phyloP scores from a whole-genome alignment of 768 basidiomycete species.

The Hydnum rufescens region DNA sequence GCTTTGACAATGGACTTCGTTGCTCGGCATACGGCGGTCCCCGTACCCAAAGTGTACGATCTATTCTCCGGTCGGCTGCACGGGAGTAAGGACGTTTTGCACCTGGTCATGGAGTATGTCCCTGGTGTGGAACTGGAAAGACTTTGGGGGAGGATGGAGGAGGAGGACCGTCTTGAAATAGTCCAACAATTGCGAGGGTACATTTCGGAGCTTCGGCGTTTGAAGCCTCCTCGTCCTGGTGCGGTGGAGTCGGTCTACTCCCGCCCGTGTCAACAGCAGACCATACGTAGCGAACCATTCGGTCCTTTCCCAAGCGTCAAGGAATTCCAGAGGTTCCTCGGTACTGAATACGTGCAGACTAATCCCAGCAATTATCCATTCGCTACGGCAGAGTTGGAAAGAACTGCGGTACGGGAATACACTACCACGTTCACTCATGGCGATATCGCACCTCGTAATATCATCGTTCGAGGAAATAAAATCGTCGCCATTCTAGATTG shows the following conservation, averaged over 20 bases:
- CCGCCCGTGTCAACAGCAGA: neutral
- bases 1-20: neutral
- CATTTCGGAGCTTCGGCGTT: neutral
- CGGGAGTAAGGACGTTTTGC: neutral
- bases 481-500: neutral
- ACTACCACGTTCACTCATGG: neutral
- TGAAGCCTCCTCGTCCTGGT: neutral
- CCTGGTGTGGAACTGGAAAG: neutral
- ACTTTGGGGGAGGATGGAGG: neutral
- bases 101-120: neutral
- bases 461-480: neutral
- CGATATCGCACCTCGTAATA: neutral
- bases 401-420: neutral
- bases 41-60: neutral
- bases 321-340: too few relatives aligned
- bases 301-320: neutral
- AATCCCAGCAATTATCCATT: neutral
- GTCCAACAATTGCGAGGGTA: neutral
- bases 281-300: neutral
- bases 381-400: neutral
- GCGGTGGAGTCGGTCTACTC: neutral
- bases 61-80: neutral
- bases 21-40: neutral
- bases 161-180: neutral
- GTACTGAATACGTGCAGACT: neutral